These are phyloP conservation scores for Suillus sp. DNA, from an alignment of 768 basidiomycete genomes.

Conservation along the genomic window DNA sequence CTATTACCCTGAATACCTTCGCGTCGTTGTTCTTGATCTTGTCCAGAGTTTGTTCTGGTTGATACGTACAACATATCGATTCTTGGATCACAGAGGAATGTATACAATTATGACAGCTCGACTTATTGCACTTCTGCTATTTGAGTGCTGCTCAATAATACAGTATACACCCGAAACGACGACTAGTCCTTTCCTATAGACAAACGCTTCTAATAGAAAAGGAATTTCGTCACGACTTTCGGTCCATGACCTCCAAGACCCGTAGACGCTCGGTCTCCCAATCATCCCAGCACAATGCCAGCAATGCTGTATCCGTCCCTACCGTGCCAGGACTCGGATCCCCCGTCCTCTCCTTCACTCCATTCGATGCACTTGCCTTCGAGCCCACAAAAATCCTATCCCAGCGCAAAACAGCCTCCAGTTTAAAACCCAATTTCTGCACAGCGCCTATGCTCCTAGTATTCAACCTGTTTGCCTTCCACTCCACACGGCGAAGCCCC, in stretches of 20 bases:
- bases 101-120: no score
- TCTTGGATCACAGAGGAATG: neutral
- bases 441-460: conserved; percentile 50
- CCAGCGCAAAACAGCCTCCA: conserved; percentile 59
- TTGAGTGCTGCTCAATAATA: neutral
- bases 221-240: neutral
- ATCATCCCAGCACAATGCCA: conserved; percentile 47
- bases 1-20: neutral
- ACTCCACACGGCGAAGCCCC: conserved; percentile 62
- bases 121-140: neutral
- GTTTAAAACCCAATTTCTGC: conserved; percentile 58
- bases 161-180: neutral
- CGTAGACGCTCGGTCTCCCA: conserved; percentile 22
- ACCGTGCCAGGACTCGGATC: conserved; percentile 24
- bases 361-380: conserved; percentile 43
- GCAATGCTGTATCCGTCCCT: conserved; percentile 40
- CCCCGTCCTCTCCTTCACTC: conserved; percentile 31
- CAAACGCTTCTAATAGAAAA: neutral
- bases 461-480: conserved; percentile 57
- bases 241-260: conserved; percentile 15
- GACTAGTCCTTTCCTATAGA: neutral
- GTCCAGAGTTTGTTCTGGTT: neutral
- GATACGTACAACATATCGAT: neutral
- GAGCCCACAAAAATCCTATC: conserved; percentile 45
- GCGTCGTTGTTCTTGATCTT: neutral